A percentile compares a stretch with the other conserved stretches of the same genome.
These are phyloP conservation scores for Verbena officinalis DNA, from an alignment of 257 asterid species.

Conservation along the genomic window DNA sequence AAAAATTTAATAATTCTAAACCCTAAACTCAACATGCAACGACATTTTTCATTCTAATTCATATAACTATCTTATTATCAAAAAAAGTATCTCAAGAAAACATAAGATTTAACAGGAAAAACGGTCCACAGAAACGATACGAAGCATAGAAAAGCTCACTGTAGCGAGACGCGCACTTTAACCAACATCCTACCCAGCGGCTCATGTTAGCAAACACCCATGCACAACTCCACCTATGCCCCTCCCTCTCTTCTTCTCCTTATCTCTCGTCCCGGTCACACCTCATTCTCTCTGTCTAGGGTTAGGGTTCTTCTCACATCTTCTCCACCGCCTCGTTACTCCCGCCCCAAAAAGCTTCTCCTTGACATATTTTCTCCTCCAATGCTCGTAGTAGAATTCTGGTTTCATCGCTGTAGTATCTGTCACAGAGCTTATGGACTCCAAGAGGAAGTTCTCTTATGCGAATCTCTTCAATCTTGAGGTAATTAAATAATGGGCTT, in stretches of 20 bases:
- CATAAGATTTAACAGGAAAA: no score
- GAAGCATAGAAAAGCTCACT: slow-evolving; percentile 28
- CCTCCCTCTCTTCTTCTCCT: slow-evolving; percentile 47
- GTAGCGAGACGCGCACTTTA: slow-evolving; percentile 61
- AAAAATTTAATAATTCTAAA: no score
- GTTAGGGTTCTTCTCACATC: slow-evolving; percentile 51
- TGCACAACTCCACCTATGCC: slow-evolving; percentile 61
- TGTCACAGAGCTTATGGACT: slow-evolving; percentile 66
- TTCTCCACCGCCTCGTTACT: slow-evolving; percentile 21
- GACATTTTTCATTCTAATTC: no score
- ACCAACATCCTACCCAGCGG: slow-evolving; percentile 39
- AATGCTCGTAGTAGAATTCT: slow-evolving; percentile 59
- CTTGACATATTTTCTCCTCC: slow-evolving; percentile 30
- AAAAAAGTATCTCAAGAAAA: no score
- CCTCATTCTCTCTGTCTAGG: slow-evolving; percentile 50
- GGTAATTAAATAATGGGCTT: slow-evolving; percentile 47
- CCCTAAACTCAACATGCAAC: no score
- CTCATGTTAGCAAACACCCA: slow-evolving; percentile 60
- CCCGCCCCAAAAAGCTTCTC: slow-evolving; percentile 21
- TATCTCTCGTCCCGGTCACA: slow-evolving; percentile 42
- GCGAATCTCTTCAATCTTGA: slow-evolving; percentile 96
- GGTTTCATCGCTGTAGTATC: slow-evolving; percentile 31
- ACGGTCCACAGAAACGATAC: no score
- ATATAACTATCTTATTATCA: no score
- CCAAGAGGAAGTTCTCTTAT: slow-evolving; percentile 60